A percentile compares a stretch with the other conserved stretches of the same genome.
Conservation (phyloP, 345 rosid species). For the Laguncularia racemosa region DNA sequence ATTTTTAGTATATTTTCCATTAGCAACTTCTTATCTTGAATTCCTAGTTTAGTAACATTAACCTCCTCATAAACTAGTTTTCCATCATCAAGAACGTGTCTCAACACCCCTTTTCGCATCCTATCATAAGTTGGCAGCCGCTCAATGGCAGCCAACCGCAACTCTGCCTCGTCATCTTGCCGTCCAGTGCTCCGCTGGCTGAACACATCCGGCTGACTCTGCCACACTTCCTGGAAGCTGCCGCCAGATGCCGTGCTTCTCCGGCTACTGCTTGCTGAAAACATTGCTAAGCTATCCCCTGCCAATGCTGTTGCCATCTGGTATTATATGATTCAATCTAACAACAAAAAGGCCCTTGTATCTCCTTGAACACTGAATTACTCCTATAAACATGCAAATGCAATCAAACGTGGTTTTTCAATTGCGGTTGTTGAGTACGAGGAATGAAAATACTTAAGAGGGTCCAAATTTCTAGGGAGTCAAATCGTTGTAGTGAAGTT, state of each 20-base stretch:
- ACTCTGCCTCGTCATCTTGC: conserved; percentile 61
- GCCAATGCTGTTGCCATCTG: too few relatives aligned
- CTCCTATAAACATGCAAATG: too few relatives aligned
- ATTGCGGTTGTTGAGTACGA: too few relatives aligned
- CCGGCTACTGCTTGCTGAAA: background rate
- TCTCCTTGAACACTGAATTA: too few relatives aligned
- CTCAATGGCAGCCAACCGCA: conserved; percentile 88
- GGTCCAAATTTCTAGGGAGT: too few relatives aligned
- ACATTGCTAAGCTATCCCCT: conserved; percentile 25
- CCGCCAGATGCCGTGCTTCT: too few relatives aligned
- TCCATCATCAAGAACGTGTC: conserved; percentile 40
- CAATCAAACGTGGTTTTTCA: too few relatives aligned
- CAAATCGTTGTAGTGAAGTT: too few relatives aligned
- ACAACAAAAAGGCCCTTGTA: too few relatives aligned
- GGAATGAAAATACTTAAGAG: too few relatives aligned
- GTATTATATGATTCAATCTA: too few relatives aligned
- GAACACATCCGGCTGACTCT: conserved; percentile 16
- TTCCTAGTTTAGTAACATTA: conserved; percentile 43
- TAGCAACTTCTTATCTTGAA: conserved; percentile 53
- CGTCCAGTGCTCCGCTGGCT: conserved; percentile 14
- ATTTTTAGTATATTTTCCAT: conserved; percentile 51
- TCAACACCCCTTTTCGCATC: conserved; percentile 54
- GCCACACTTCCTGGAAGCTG: too few relatives aligned
- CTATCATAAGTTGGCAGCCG: conserved; percentile 74
- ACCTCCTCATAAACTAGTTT: conserved; percentile 36